Evolutionary conservation across 2,329 filamentous ascomycete species (phyloP).

Genomic region (Paecilomyces variotii): DNA sequence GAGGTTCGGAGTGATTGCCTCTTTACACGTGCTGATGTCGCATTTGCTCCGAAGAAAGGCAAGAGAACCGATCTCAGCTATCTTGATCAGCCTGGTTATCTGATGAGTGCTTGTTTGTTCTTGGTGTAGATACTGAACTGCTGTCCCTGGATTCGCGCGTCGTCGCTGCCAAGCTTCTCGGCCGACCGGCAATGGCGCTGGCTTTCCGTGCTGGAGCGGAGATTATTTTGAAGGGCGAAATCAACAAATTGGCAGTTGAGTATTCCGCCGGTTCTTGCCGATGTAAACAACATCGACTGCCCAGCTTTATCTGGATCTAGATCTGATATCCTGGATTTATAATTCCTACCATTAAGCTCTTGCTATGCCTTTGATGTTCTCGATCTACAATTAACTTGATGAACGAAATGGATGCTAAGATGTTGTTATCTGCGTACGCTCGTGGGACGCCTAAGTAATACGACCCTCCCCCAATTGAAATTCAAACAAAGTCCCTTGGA

Average conservation of each 20-base stretch:
- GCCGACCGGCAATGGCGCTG: background rate
- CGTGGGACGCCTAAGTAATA: no score
- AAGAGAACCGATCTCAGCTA: background rate
- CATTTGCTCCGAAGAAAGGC: background rate
- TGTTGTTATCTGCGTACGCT: no score
- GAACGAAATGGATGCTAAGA: no score
- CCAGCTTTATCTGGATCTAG: no score
- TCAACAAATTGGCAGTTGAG: no score
- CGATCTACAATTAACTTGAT: no score
- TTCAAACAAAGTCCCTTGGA: no score
- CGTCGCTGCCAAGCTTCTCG: background rate
- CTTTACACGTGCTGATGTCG: background rate
- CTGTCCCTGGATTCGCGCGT: background rate
- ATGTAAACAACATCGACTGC: no score
- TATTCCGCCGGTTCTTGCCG: constrained; percentile 6
- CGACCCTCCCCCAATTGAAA: no score
- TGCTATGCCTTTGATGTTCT: no score
- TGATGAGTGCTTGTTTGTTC: background rate
- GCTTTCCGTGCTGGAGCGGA: background rate
- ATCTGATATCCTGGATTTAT: no score
- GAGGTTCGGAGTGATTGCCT: background rate
- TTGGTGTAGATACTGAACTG: background rate
- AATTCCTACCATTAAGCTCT: no score
- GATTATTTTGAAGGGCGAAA: background rate
- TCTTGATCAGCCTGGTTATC: background rate